Percentiles rank a stretch among this genome's conserved stretches.
Evolutionary conservation across 139 green algal genomes (phyloP).

Genomic region (Yamagishiella unicocca): DNA sequence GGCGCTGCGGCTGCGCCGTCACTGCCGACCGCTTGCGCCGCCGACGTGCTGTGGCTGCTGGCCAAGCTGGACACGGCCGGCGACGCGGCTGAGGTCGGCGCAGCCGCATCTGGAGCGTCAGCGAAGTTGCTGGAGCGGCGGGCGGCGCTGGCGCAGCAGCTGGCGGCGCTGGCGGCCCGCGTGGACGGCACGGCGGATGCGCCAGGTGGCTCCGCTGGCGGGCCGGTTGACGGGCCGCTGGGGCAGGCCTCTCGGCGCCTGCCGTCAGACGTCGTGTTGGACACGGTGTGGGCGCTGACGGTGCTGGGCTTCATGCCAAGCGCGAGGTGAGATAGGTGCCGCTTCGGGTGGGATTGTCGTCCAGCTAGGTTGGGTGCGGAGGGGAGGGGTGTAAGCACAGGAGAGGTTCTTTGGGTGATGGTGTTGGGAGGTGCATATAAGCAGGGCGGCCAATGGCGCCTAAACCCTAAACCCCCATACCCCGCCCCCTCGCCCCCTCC

Average conservation of each 20-base stretch:
- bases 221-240: not conserved
- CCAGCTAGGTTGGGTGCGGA: too few species aligned
- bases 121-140: too few species aligned
- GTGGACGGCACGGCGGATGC: not conserved
- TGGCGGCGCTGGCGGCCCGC: not conserved
- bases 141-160: not conserved
- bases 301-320: not conserved
- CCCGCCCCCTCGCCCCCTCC: not conserved
- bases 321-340: not conserved
- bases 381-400: not conserved
- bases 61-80: not conserved
- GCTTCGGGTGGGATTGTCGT: too few species aligned
- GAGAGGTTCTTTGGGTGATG: too few species aligned
- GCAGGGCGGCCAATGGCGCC: too few species aligned
- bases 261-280: not conserved
- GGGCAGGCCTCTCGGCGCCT: not conserved
- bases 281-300: conserved; percentile 8
- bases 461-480: too few species aligned
- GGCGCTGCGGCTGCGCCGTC: not conserved
- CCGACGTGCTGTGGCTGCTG: conserved; percentile 15
- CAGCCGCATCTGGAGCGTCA: too few species aligned
- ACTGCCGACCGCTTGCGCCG: not conserved
- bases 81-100: not conserved
- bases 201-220: not conserved
- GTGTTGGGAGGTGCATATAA: too few species aligned